These are phyloP conservation scores for Oxyria digyna DNA, from an alignment of 148 eudicot species.

Conservation along the genomic window DNA sequence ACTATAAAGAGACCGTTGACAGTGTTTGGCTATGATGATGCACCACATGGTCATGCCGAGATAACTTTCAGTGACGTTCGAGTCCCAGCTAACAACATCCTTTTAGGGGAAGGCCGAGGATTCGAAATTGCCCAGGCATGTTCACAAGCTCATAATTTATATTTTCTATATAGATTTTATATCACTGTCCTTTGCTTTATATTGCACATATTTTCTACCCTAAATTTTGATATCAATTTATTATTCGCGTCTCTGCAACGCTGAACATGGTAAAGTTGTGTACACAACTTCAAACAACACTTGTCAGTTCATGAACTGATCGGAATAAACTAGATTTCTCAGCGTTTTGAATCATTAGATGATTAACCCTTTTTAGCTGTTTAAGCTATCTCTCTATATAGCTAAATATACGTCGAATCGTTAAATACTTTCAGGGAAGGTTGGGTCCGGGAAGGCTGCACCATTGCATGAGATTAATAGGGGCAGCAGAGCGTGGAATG, in stretches of 20 bases:
- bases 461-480: slow-evolving; percentile 93
- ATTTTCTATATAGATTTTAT: neutral
- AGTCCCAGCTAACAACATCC: slow-evolving; percentile 68
- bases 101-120: slow-evolving; percentile 95
- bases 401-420: neutral
- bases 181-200: neutral
- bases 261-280: neutral
- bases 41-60: slow-evolving; percentile 99
- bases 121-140: slow-evolving; percentile 96
- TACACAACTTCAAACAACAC: neutral
- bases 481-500: slow-evolving; percentile 98
- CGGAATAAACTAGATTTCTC: neutral
- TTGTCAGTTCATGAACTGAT: neutral
- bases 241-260: neutral
- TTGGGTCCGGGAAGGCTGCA: slow-evolving; percentile 96
- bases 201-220: neutral
- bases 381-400: neutral
- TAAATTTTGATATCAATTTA: neutral
- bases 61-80: slow-evolving; percentile 64
- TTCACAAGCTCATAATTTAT: neutral
- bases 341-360: neutral
- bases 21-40: slow-evolving; percentile 98
- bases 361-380: neutral
- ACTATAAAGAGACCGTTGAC: slow-evolving; percentile 59
- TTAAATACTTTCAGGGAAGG: slow-evolving; percentile 49